Base-by-base conservation (phyloP, 768 basidiomycete species). In the Psilocybe cubensis region DNA sequence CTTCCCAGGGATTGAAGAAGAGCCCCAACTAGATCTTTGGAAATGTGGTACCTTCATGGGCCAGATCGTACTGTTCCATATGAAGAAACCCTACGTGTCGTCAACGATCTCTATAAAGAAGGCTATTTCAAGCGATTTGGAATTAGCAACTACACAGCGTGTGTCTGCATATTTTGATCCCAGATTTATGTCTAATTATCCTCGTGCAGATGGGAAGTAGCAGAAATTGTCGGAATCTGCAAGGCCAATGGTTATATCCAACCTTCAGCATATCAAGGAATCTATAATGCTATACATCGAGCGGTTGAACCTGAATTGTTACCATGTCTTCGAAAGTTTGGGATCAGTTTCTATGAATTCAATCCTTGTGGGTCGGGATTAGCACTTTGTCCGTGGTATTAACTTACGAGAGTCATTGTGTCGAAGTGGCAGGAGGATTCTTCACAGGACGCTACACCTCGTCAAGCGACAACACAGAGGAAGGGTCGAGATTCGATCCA, bases 71-170 rank as follows among this genome's bases (percentile, higher is more conserved):
- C 72, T 6, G 80, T 84, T 3, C 81, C 84, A 0, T 86, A 81
- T 55, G 81, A 83, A 63, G 77, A 82, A 9, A 88, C 86, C 0
- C 59, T 83, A 23, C 77, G 78, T 23, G 81, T 78, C 8, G 72
- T 86, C 3, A 75, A 87, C 47, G 79, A 81, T 47, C 72, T 87
- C 10, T 76, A 87, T 64, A 77, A 80, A 43, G 77, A 85, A 60
- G 86, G 86, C 0, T 75, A 76, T 47, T 86, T 86, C 63, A 80
- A 85, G 58, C 76, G 79, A n/a, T 83, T 88, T 57, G 85, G 86
- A 2, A 73, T 88, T 56, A 86, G 85, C 63, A 87, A 87, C 66
- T 88, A 74, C 51, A 74, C 80, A 12, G 76, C 86, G 80, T 83
- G 33, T 52, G 68, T 68, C 14, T 21, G 4, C 3, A 21, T 21